Evolutionary conservation across 768 basidiomycete genomes (phyloP), one percentile per base, ranked within the genome.

Genomic region (Glaciozyma martinii): DNA sequence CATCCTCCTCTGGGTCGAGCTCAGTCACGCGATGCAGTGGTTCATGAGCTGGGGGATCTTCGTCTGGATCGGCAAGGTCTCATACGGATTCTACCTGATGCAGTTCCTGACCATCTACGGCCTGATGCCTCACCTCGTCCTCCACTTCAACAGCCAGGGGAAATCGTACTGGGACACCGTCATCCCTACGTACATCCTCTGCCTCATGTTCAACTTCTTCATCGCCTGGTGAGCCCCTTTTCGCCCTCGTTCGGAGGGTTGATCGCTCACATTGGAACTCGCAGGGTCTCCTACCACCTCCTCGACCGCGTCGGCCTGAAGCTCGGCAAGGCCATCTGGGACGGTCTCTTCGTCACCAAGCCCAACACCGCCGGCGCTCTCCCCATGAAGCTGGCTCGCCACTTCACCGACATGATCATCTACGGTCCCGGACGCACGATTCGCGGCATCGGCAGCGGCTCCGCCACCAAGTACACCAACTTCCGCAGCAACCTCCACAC

Each of bases 31-130:
- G 40, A 74, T 75, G 73, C 74, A 75, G 69, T 75, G 74, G 74
- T 72, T 75, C 67, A 63, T 67, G 32, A 61, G 61, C 32, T 75
- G 74, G 74, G 50, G 66, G 18, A n/a, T 75, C 55, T 75, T 75
- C 69, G 62, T 65, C 66, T 75, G 74, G 74, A 61, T 75, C 66
- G 74, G 74, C 58, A 75, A 75, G 62, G 72, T 75, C 46, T 74
- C 74, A 46, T 75, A 74, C 66, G 74, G 74, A 15, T 75, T 75
- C 73, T 74, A 74, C 70, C 68, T 75, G 44, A 74, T 75, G 71
- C 74, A 75, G 66, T 75, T 73, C 74, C 68, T 75, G 60, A 72
- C 72, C 46, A 62, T 75, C 52, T 75, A 75, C 68, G 65, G 66
- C 52, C 56, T 75, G 65, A 73, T 74, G 72, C 74, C 74, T 21